Evolutionary conservation across 2,329 filamentous ascomycete species (phyloP).

Genomic region (Nigrograna mackinnonii): DNA sequence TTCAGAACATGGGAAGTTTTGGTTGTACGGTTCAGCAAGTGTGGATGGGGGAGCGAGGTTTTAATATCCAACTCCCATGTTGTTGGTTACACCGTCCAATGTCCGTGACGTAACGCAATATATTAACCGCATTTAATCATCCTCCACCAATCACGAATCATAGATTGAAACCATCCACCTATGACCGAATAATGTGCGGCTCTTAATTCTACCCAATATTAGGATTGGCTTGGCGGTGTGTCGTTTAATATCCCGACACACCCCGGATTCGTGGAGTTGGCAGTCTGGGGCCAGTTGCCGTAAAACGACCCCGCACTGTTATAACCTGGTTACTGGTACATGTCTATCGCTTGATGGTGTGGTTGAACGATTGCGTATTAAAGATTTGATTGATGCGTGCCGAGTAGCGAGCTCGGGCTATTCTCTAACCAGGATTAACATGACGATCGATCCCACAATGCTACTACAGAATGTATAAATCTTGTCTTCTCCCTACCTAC

Average conservation of each 20-base stretch:
- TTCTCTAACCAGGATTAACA: too few relatives aligned
- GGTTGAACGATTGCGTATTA: too few relatives aligned
- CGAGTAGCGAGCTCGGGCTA: too few relatives aligned
- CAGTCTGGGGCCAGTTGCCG: constrained; percentile 1
- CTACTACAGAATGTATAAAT: too few relatives aligned
- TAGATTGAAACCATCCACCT: constrained; percentile 2
- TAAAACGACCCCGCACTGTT: too few relatives aligned
- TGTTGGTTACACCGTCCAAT: constrained; percentile 1
- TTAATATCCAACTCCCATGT: constrained; percentile 1
- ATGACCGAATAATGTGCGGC: constrained; percentile 4
- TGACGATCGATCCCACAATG: too few relatives aligned
- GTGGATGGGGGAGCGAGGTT: constrained; percentile 1
- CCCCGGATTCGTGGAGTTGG: constrained; percentile 1
- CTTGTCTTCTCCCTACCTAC: too few relatives aligned
- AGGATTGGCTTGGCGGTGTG: constrained; percentile 4
- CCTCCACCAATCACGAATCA: constrained; percentile 3
- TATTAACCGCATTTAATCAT: constrained; percentile 5
- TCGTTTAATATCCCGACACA: constrained; percentile 3
- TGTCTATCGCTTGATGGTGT: too few relatives aligned
- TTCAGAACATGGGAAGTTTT: constrained; percentile 1
- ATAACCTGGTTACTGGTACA: too few relatives aligned
- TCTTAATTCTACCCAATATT: constrained; percentile 5
- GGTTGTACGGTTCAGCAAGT: constrained; percentile 2
- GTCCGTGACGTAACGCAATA: constrained; percentile 1
- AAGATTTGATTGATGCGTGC: too few relatives aligned